phyloP scores from a whole-genome alignment of 495 filamentous ascomycete genomes.

The Haplographium delicatum region DNA sequence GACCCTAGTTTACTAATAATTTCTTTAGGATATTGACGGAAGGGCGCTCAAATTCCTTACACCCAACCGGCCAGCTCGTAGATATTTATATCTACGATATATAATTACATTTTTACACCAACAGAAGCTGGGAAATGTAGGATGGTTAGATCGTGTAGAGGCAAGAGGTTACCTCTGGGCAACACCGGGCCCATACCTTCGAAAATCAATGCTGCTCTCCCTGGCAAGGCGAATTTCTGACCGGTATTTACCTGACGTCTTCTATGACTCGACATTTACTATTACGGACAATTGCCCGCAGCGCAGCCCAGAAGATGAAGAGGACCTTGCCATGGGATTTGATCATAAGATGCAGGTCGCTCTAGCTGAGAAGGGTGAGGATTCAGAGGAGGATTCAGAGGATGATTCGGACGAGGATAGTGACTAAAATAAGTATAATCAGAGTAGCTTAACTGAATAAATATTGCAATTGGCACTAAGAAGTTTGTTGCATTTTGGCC shows the following conservation, averaged over 20 bases:
- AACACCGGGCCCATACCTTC: conserved; percentile 11
- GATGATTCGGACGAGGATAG: background rate
- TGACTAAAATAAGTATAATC: conserved; percentile 4
- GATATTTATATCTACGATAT: conserved; percentile 12
- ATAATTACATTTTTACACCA: conserved; percentile 8
- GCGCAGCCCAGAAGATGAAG: conserved; percentile 15
- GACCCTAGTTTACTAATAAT: conserved; percentile 3
- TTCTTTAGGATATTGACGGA: conserved; percentile 12
- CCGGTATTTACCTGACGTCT: conserved; percentile 8
- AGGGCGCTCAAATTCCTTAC: conserved; percentile 10
- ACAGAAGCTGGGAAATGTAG: conserved; percentile 7
- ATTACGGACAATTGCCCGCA: conserved; percentile 10
- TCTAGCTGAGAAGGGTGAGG: conserved; percentile 2
- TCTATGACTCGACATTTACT: conserved; percentile 14
- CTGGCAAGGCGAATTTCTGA: conserved; percentile 13
- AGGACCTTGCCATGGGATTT: conserved; percentile 15
- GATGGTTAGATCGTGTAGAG: conserved; percentile 2
- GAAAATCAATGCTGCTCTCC: conserved; percentile 6
- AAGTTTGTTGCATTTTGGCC: too few relatives aligned
- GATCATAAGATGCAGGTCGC: conserved; percentile 14
- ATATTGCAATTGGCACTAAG: too few relatives aligned
- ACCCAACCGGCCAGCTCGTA: conserved; percentile 7
- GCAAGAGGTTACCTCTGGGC: conserved; percentile 6
- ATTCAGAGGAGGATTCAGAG: background rate
- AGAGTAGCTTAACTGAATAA: background rate